Evolutionary conservation across 352 stramenopile genomes (phyloP), one percentile per base, ranked within the genome.

Genomic region (Blastocystis sp.): DNA sequence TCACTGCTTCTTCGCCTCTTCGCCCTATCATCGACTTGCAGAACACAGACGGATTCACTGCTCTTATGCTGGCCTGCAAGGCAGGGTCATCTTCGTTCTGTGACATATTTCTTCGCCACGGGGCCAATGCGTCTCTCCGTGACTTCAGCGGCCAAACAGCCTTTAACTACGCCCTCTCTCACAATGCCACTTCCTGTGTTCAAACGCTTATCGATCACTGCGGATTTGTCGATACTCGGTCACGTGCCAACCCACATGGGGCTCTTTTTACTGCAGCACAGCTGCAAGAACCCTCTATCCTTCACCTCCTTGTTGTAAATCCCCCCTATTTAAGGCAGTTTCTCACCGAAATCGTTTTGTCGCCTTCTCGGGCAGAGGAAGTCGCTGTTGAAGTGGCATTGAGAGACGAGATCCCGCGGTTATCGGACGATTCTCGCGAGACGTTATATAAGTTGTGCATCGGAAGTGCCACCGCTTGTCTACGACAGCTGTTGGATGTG

Each of bases 61-160:
- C 73, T 7, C 50, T 84, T 6, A 84, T 84, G 73, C 26, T 64
- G 5, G 73, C 73, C 1, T 84, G 73, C 56, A 84, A 84, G 73
- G 23, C 39, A 20, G 45, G 23, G 20, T 64, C 73, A 39, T 34
- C 73, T 4, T 41, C 20, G 26, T 66, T n/a, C 56, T 23, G 6
- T 7, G 13, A 29, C 6, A 64, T 84, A 7, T 55, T 84, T 7
- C 50, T 84, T 37, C 50, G 54, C 2, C 55, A 66, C 39, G 73
- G 73, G 34, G 73, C 73, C 18, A 20, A 64, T 39, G 50, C 73
- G 18, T 50, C 34, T 8, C 34, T 66, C 13, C 54, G 54, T 15
- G 62, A 53, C 50, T 84, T 84, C 73, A 15, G n/a, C 1, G 73
- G 73, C 23, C 43, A 84, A 55, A 41, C 37, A 18, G 73, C 73